Evolutionary conservation across 257 asterid genomes (phyloP).

Genomic region (Solanum piurae): DNA sequence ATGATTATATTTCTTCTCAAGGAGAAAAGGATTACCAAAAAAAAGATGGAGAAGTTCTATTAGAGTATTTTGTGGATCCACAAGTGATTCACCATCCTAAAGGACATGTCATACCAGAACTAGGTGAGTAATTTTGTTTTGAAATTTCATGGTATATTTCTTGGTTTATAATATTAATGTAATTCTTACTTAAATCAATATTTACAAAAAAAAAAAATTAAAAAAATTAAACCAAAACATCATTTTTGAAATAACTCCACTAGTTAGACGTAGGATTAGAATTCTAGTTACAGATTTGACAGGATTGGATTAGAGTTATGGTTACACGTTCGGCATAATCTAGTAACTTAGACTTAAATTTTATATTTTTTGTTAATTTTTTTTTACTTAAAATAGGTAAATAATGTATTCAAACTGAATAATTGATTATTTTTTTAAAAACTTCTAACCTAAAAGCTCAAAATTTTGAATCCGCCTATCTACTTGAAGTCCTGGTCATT

Average conservation of each 20-base stretch:
- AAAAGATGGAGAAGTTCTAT: slow-evolving; percentile 13
- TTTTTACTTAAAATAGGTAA: background rate
- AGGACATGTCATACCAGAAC: slow-evolving; percentile 20
- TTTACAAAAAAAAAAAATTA: too few species aligned
- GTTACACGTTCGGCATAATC: background rate
- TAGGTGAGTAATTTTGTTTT: slow-evolving; percentile 4
- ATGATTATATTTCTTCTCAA: background rate
- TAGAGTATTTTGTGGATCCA: slow-evolving; percentile 19
- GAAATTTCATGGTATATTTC: background rate
- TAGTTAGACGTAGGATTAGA: background rate
- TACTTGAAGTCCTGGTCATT: background rate
- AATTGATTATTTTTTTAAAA: too few species aligned
- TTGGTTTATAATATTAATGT: background rate
- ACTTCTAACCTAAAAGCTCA: background rate
- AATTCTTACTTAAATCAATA: background rate
- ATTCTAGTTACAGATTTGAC: background rate
- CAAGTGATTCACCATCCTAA: slow-evolving; percentile 19
- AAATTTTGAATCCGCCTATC: too few species aligned
- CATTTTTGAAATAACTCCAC: background rate
- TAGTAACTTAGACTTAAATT: background rate
- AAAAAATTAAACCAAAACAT: background rate
- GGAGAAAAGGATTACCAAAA: slow-evolving; percentile 21
- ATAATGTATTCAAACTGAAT: background rate
- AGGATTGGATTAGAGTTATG: background rate
- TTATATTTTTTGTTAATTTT: background rate